phyloP scores from a whole-genome alignment of 495 filamentous ascomycete genomes.

The Neurospora tetrasperma region DNA sequence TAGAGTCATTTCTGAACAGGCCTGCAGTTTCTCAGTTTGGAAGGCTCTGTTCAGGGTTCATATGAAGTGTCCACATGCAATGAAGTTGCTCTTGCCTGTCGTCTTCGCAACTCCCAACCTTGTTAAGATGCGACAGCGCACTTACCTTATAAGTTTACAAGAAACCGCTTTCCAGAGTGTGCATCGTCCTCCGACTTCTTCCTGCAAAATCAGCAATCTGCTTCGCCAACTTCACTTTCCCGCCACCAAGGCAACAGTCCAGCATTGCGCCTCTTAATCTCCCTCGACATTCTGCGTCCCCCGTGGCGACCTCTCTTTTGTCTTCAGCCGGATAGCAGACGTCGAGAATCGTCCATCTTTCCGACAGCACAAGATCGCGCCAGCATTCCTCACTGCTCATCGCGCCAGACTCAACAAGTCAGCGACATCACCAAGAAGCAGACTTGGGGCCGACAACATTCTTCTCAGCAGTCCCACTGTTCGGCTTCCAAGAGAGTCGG shows the following conservation, averaged over 20 bases:
- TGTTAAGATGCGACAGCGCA: no score
- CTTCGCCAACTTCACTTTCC: neutral
- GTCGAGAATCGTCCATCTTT: neutral
- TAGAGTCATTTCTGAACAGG: no score
- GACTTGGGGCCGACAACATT: no score
- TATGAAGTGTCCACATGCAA: neutral
- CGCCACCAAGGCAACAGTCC: neutral
- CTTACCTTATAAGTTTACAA: no score
- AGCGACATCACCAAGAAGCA: neutral
- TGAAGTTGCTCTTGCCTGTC: neutral
- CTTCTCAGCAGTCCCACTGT: no score
- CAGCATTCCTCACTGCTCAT: neutral
- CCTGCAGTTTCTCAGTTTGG: no score
- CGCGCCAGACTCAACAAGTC: neutral
- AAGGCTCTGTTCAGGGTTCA: no score
- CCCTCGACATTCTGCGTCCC: fast-evolving
- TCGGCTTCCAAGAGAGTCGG: no score
- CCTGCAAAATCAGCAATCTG: neutral
- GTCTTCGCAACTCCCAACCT: neutral
- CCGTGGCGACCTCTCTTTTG: no score
- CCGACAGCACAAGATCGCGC: neutral
- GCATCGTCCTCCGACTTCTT: neutral
- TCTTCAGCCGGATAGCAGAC: neutral
- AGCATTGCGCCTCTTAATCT: neutral
- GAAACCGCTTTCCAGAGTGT: no score